A percentile compares a stretch with the other conserved stretches of the same genome.
These are phyloP conservation scores for Chaetoscypha palmicola DNA, from an alignment of 2,329 filamentous ascomycete species.

Conservation along the genomic window DNA sequence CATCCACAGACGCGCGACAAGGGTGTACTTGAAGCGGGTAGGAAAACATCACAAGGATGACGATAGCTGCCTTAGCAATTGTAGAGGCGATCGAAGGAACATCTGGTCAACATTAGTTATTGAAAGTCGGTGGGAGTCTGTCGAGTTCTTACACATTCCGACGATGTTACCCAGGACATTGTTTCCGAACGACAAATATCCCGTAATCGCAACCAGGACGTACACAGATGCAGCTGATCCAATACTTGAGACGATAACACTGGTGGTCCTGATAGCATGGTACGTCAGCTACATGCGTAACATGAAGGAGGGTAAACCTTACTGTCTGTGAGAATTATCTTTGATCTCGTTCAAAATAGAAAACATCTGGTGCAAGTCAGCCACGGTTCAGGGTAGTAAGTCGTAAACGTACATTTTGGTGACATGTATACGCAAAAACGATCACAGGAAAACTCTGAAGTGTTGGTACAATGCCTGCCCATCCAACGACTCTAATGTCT, in stretches of 20 bases:
- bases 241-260: slow-evolving; percentile 76
- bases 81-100: slow-evolving; percentile 73
- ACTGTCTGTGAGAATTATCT: slow-evolving; percentile 64
- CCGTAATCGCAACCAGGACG: slow-evolving; percentile 85
- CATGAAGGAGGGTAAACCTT: slow-evolving; percentile 6
- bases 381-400: not conserved
- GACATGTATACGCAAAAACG: slow-evolving; percentile 98
- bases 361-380: slow-evolving; percentile 68
- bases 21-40: slow-evolving; percentile 94
- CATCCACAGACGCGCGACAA: slow-evolving; percentile 89
- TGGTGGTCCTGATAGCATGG: slow-evolving; percentile 51
- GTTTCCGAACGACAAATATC: slow-evolving; percentile 92
- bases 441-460: slow-evolving; percentile 88
- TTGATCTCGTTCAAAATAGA: slow-evolving; percentile 93
- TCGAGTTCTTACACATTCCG: slow-evolving; percentile 64
- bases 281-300: slow-evolving; percentile 4
- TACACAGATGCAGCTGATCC: slow-evolving; percentile 84
- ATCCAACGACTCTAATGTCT: slow-evolving; percentile 67
- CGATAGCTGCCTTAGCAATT: slow-evolving; percentile 90
- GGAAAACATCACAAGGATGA: slow-evolving; percentile 91
- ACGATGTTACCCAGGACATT: slow-evolving; percentile 88
- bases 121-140: too few relatives aligned
- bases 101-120: too few relatives aligned
- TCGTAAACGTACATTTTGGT: slow-evolving; percentile 70
- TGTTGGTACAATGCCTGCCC: slow-evolving; percentile 70